These are phyloP conservation scores for Colletotrichum lini DNA, from an alignment of 2,329 filamentous ascomycete species.

Conservation along the genomic window DNA sequence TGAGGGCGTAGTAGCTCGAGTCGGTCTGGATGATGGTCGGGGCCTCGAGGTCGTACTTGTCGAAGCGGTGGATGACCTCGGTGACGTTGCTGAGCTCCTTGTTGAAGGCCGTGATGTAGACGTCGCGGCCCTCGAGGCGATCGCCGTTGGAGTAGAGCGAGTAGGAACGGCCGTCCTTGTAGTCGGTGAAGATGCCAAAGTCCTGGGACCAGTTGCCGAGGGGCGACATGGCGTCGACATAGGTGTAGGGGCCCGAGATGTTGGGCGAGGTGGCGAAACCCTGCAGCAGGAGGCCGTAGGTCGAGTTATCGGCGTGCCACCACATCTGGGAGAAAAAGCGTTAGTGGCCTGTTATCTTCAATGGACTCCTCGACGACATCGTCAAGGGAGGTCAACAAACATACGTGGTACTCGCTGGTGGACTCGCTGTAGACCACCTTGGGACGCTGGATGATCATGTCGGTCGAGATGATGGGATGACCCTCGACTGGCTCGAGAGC, in stretches of 20 bases:
- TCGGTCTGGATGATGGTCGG: slow-evolving; percentile 74
- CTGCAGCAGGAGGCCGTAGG: slow-evolving; percentile 69
- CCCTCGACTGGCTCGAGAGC: slow-evolving; percentile 70
- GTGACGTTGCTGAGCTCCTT: slow-evolving; percentile 65
- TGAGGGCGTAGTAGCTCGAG: slow-evolving; percentile 71
- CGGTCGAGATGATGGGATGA: slow-evolving; percentile 67
- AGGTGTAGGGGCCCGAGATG: slow-evolving; percentile 68
- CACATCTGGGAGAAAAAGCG: slow-evolving; percentile 60
- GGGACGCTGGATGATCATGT: slow-evolving; percentile 72
- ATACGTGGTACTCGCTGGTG: slow-evolving; percentile 69
- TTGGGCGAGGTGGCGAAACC: slow-evolving; percentile 68
- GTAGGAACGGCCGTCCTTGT: slow-evolving; percentile 69
- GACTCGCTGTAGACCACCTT: slow-evolving; percentile 73
- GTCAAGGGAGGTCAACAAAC: slow-evolving; percentile 28
- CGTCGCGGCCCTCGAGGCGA: slow-evolving; percentile 66
- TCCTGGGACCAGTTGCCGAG: slow-evolving; percentile 76
- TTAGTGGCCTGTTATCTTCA: not conserved
- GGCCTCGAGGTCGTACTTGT: slow-evolving; percentile 73
- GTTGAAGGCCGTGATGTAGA: slow-evolving; percentile 70
- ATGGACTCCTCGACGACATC: too few species aligned
- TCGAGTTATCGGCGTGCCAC: slow-evolving; percentile 74
- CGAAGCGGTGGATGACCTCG: slow-evolving; percentile 66
- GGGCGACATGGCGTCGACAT: slow-evolving; percentile 67
- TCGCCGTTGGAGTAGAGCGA: slow-evolving; percentile 74
- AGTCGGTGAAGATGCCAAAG: slow-evolving; percentile 73